These are phyloP conservation scores for Brassica incana DNA, from an alignment of 345 rosid species.

Conservation along the genomic window DNA sequence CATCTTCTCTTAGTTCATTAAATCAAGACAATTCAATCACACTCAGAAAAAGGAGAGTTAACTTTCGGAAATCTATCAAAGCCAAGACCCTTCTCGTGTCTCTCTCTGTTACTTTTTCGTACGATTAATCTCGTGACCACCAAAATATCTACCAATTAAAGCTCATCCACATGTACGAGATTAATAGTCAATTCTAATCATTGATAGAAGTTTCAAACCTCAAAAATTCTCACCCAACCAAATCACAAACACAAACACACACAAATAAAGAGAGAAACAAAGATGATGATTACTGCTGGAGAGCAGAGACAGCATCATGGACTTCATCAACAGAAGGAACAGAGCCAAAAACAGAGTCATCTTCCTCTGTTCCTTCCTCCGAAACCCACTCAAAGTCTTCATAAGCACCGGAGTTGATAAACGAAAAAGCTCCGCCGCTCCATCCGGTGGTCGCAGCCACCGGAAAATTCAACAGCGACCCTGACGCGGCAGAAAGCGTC, in stretches of 20 bases:
- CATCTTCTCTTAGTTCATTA: constrained; percentile 3
- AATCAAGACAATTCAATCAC: constrained; percentile 32
- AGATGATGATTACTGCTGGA: constrained; percentile 52
- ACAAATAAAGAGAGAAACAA: background rate
- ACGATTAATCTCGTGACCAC: background rate
- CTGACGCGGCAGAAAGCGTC: constrained; percentile 44
- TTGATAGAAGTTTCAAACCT: constrained; percentile 9
- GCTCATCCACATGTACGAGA: background rate
- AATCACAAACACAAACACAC: background rate
- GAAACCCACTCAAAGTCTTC: constrained; percentile 81
- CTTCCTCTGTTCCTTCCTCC: constrained; percentile 55
- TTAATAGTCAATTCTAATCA: background rate
- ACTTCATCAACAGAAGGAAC: constrained; percentile 89
- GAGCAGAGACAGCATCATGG: constrained; percentile 72
- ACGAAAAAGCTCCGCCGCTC: constrained; percentile 40
- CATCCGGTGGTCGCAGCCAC: constrained; percentile 41
- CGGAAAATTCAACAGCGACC: constrained; percentile 44
- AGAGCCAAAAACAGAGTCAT: constrained; percentile 53
- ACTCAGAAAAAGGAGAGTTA: background rate
- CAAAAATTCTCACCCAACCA: background rate
- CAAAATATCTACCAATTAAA: background rate
- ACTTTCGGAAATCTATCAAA: constrained; percentile 18
- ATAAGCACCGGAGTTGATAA: constrained; percentile 32
- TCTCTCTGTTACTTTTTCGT: background rate
- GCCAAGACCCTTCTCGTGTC: constrained; percentile 7